Evolutionary conservation across 352 stramenopile species (phyloP), one percentile per base, ranked within the genome.

Genomic region (Phytophthora quininea): DNA sequence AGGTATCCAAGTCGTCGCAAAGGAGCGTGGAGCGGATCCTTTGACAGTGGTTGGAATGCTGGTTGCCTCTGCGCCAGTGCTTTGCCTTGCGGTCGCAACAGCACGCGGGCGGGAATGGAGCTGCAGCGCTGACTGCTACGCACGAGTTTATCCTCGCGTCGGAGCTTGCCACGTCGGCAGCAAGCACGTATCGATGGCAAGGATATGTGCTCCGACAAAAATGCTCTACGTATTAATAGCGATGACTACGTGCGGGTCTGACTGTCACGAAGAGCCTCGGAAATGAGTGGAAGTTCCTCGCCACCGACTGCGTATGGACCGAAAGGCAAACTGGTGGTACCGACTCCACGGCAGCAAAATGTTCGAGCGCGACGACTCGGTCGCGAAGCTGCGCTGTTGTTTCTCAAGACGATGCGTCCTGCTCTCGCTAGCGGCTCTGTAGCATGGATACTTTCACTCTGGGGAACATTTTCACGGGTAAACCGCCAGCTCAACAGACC

Each of bases 371-470:
- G 35, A 32, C 52, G 33, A 2, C 52, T n/a, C 35, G 11, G 52
- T 9, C 12, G 29, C 2, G 52, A 58, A 27, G 33, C 52, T 19
- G 32, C 24, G 2, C 4, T 19, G 24, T 29, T 58, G n/a, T 27
- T 60, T 14, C 54, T 60, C 1, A 60, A 51, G 29, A 32, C 51
- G 37, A 43, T 51, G 54, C 54, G 54, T 1, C 54, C 38, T 8
- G 54, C 29, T 6, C 27, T 31, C 6, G 35, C 37, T 30, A 43
- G 54, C 27, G 54, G 40, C 2, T 38, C 54, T 19, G 40, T 60
- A 40, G 27, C 54, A 2, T 60, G 54, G 38, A 60, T 29, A 40
- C 31, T 27, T 65, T 65, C 38, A 63, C 56, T 1, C 45, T 63
- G 31, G 58, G 48, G 2, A 65, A 59, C 40, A 27, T 58, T 24